A percentile compares a stretch with the other conserved stretches of the same genome.
phyloP scores from a whole-genome alignment of 1,284 basidiomycete species.

The Cystobasidiaceae sp. region DNA sequence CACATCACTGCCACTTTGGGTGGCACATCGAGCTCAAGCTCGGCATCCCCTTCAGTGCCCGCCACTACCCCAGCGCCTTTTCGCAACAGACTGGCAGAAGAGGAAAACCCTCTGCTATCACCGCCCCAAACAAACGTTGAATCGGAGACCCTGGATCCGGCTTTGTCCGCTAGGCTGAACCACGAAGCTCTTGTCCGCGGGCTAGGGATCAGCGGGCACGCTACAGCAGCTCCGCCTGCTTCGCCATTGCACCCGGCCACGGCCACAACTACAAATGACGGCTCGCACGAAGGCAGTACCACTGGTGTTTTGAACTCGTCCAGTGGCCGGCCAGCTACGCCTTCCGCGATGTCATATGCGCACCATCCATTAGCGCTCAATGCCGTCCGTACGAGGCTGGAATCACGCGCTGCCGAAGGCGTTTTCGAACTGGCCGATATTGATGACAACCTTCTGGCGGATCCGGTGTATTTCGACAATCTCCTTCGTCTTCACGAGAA shows the following conservation, averaged over 20 bases:
- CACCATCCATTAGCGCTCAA: background rate
- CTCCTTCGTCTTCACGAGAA: background rate
- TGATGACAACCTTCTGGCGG: constrained; percentile 3
- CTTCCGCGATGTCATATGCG: constrained; percentile 13
- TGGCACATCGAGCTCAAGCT: background rate
- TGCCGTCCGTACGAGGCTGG: constrained; percentile 9
- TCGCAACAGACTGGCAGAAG: constrained; percentile 29
- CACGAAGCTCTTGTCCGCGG: background rate
- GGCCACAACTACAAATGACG: background rate
- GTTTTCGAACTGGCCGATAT: constrained; percentile 28
- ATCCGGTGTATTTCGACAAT: constrained; percentile 8
- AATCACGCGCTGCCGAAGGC: constrained; percentile 28
- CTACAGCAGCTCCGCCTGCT: background rate
- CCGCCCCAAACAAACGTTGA: background rate
- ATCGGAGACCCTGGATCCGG: background rate
- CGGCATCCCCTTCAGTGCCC: background rate
- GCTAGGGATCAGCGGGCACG: constrained; percentile 4
- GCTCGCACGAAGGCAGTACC: constrained; percentile 13
- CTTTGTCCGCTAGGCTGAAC: background rate
- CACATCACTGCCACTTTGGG: background rate
- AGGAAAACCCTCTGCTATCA: constrained; percentile 15
- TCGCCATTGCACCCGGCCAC: background rate
- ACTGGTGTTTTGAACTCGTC: background rate
- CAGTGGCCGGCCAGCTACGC: constrained; percentile 17
- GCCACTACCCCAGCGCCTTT: constrained; percentile 24